Evolutionary conservation across 352 stramenopile species (phyloP), one percentile per base, ranked within the genome.

Genomic region (Globisporangium cylindrosporum): DNA sequence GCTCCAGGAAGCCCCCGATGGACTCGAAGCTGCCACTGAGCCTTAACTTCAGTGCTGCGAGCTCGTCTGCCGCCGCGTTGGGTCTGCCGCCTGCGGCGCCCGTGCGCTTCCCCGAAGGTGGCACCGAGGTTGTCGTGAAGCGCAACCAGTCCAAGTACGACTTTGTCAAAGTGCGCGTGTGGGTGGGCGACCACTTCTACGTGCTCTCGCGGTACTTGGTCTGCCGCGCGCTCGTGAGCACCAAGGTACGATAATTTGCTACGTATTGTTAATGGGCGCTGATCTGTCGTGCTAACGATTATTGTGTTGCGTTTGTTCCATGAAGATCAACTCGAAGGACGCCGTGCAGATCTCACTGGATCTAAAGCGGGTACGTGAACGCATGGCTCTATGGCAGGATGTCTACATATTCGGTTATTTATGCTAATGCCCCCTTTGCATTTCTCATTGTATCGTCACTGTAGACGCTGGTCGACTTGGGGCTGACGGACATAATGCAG

Each of bases 121-220:
- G 61, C 54, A 55, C 56, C 8, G 81, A 90, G 64, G 77, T 85
- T 8, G 84, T 77, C 36, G 81, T 86, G 49, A 92, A 90, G 72
- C 80, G 86, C 29, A 96, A 96, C 73, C 86, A 96, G 74, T 94
- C 86, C 41, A 96, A 96, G 71, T 96, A 96, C 73, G 89, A 96
- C 67, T 96, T 94, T 62, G 83, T 96, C 66, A 96, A 95, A 74
- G 89, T 96, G 68, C 89, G 89, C 68, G 89, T 96, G 58, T 96
- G 89, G 89, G 86, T 96, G 54, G 82, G 92, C 64, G 89, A 96
- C 77, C 89, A 96, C 62, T 88, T 94, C 48, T 96, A 96, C 80
- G 89, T 96, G 59, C 74, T 96, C 55, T 96, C 89, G 64, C 78
- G 89, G 55, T 96, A 96, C 66, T 66, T 96, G 61, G 75, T 96